Evolutionary conservation across 1,139 yeast genomes (phyloP).

Genomic region (Pneumocystis oryctolagi): DNA sequence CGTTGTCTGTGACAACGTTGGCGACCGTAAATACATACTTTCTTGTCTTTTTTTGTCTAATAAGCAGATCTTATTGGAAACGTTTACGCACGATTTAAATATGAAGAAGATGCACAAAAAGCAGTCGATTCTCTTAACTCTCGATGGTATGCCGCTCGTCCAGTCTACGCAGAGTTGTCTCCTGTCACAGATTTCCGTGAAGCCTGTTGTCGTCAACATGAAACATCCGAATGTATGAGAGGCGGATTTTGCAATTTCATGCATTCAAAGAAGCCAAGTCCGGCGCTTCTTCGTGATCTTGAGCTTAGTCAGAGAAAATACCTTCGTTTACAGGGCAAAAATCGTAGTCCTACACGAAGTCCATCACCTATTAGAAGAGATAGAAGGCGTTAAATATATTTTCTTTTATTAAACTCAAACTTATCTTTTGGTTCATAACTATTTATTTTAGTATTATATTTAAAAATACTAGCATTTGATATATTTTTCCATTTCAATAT

Average conservation of each 20-base stretch:
- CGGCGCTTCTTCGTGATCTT: conserved; percentile 30
- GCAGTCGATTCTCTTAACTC: conserved; percentile 52
- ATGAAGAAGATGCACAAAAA: conserved; percentile 41
- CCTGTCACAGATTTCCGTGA: conserved; percentile 62
- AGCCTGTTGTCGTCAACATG: conserved; percentile 64
- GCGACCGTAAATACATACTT: conserved; percentile 33
- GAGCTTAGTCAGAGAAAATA: conserved; percentile 26
- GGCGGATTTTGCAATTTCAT: conserved; percentile 78
- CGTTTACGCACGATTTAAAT: conserved; percentile 52
- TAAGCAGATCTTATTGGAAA: conserved; percentile 50
- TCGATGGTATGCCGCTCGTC: conserved; percentile 70
- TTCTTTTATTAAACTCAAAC: not conserved
- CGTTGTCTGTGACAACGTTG: conserved; percentile 70
- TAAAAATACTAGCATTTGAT: not conserved
- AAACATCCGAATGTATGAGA: conserved; percentile 47
- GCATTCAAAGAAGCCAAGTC: conserved; percentile 53
- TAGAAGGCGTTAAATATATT: not conserved
- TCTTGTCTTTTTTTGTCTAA: not conserved
- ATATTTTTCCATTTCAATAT: not conserved
- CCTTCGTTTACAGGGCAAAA: conserved; percentile 16
- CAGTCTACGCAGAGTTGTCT: conserved; percentile 66
- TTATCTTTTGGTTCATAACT: not conserved
- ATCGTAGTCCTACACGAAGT: conserved; percentile 13
- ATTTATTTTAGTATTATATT: conserved; percentile 12
- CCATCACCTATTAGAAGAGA: conserved; percentile 9